Evolutionary conservation across 768 basidiomycete species (phyloP).

Genomic region (Hortiboletus flavorubellus): DNA sequence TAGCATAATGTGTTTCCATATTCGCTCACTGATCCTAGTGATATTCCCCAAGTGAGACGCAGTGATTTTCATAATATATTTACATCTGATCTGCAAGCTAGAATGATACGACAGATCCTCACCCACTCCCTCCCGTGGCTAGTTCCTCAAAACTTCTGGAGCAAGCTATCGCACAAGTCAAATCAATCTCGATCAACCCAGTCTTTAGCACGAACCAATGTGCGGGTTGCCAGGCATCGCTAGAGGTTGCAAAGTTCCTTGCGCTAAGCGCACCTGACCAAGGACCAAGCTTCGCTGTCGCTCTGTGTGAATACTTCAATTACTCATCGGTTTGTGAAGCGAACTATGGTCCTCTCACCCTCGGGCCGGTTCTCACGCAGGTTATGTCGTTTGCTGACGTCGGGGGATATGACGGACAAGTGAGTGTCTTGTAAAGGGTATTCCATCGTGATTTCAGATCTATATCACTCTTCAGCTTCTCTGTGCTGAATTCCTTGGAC

Average conservation of each 20-base stretch:
- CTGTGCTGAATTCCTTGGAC: slow-evolving; percentile 55
- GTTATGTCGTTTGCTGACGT: slow-evolving; percentile 69
- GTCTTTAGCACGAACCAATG: slow-evolving; percentile 53
- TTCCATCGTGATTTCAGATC: neutral
- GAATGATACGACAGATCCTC: slow-evolving; percentile 60
- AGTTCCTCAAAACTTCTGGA: slow-evolving; percentile 44
- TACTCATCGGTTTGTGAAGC: slow-evolving; percentile 49
- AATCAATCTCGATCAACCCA: slow-evolving; percentile 52
- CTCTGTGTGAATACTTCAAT: slow-evolving; percentile 58
- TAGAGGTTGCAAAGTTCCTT: slow-evolving; percentile 65
- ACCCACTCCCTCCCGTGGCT: slow-evolving; percentile 59
- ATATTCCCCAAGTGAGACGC: slow-evolving; percentile 45
- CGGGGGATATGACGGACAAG: slow-evolving; percentile 72
- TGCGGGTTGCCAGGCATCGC: slow-evolving; percentile 54
- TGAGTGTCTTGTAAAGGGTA: slow-evolving; percentile 19
- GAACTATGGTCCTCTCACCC: slow-evolving; percentile 42
- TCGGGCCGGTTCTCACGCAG: slow-evolving; percentile 66
- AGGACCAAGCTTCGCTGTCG: slow-evolving; percentile 53
- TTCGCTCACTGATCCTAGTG: slow-evolving; percentile 59
- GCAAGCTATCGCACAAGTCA: slow-evolving; percentile 54
- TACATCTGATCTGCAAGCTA: slow-evolving; percentile 14
- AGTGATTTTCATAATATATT: neutral
- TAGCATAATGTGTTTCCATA: slow-evolving; percentile 59
- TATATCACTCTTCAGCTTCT: slow-evolving; percentile 39
- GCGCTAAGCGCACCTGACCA: slow-evolving; percentile 59